phyloP scores from a whole-genome alignment of 306 rosid species.

The Arachis stenosperma region DNA sequence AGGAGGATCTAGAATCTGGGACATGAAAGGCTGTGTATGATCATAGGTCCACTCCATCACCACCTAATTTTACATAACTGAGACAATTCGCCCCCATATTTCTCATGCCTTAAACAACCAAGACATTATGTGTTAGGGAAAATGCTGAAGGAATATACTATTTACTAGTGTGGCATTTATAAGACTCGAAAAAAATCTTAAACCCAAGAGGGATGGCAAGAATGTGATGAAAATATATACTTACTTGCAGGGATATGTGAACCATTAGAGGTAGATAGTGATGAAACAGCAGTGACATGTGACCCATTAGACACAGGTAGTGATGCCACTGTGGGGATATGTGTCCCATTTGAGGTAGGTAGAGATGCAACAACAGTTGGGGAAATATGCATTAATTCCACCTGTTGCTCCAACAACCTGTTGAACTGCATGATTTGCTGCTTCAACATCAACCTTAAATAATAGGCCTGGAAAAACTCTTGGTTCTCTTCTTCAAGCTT shows the following conservation, averaged over 20 bases:
- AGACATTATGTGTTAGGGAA: slow-evolving; percentile 12
- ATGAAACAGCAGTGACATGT: slow-evolving; percentile 51
- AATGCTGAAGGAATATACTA: background rate
- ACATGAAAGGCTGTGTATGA: background rate
- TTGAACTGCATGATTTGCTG: slow-evolving; percentile 84
- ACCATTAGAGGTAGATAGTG: slow-evolving; percentile 59
- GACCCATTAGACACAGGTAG: slow-evolving; percentile 74
- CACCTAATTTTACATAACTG: background rate
- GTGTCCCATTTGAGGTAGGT: slow-evolving; percentile 75
- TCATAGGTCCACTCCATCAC: background rate
- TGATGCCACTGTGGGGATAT: slow-evolving; percentile 37
- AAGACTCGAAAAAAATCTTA: background rate
- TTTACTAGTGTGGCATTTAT: background rate
- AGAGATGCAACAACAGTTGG: slow-evolving; percentile 59
- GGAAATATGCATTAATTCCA: slow-evolving; percentile 62
- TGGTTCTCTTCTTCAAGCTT: slow-evolving; percentile 92
- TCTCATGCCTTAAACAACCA: slow-evolving; percentile 25
- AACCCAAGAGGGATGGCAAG: background rate
- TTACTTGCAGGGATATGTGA: slow-evolving; percentile 63
- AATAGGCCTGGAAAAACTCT: slow-evolving; percentile 87
- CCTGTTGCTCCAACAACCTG: slow-evolving; percentile 82
- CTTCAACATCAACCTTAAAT: slow-evolving; percentile 81
- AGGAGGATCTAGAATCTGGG: background rate
- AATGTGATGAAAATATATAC: slow-evolving; percentile 25
- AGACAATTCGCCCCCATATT: background rate